These are phyloP conservation scores for Echium plantagineum DNA, from an alignment of 257 asterid species.

Conservation along the genomic window DNA sequence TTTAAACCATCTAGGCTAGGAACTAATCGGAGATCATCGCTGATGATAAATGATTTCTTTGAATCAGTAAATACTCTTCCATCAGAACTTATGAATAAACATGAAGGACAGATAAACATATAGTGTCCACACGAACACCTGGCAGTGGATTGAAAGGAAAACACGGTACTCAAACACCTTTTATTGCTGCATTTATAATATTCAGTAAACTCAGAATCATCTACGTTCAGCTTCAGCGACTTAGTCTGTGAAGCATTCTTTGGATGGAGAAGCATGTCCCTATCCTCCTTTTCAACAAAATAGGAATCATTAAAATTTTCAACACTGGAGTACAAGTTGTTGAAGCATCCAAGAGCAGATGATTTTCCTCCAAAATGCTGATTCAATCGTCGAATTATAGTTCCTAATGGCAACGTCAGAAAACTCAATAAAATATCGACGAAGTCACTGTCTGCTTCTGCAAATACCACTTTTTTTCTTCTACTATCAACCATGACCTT, in stretches of 20 bases:
- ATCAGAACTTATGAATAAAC: background rate
- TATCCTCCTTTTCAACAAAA: constrained; percentile 2
- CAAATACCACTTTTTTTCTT: constrained; percentile 18
- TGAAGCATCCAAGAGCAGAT: constrained; percentile 4
- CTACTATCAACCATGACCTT: too few relatives aligned
- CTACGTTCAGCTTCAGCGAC: constrained; percentile 11
- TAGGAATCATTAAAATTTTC: constrained; percentile 3
- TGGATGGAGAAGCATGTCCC: too few relatives aligned
- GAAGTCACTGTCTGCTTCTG: constrained; percentile 18
- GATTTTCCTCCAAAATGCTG: constrained; percentile 9
- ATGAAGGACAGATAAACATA: accelerated
- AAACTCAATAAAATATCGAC: constrained; percentile 15
- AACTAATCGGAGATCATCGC: constrained; percentile 6
- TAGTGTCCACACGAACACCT: background rate
- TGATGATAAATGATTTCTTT: background rate
- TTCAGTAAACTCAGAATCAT: background rate
- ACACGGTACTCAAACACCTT: too few relatives aligned
- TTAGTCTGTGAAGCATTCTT: background rate
- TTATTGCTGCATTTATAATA: background rate
- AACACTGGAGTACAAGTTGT: constrained; percentile 9
- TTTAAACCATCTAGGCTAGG: constrained; percentile 5
- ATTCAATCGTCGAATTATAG: constrained; percentile 7
- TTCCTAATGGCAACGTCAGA: constrained; percentile 11
- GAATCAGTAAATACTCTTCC: constrained; percentile 1
- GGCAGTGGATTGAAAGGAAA: too few relatives aligned